Conservation (phyloP, 257 asterid genomes). For the Nicotiana paniculata region DNA sequence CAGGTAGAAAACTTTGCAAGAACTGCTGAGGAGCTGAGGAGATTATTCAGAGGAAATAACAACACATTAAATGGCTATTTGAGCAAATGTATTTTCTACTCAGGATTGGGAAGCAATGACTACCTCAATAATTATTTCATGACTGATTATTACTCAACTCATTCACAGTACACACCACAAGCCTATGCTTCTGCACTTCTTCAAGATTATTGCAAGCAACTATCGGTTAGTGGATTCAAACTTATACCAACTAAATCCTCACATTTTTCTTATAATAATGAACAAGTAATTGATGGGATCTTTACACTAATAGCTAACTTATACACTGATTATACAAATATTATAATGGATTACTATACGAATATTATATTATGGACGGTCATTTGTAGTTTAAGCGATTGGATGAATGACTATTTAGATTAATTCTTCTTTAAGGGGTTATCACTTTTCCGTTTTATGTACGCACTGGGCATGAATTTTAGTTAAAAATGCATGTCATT, state of each 20-base stretch:
- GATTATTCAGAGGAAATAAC: conserved; percentile 53
- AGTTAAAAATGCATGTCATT: too few relatives aligned
- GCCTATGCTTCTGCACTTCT: conserved; percentile 71
- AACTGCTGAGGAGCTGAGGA: conserved; percentile 49
- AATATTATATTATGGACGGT: too few relatives aligned
- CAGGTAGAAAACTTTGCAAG: conserved; percentile 59
- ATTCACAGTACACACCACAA: conserved; percentile 46
- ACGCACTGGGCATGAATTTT: neutral
- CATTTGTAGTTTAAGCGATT: too few relatives aligned
- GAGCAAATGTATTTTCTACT: conserved; percentile 64
- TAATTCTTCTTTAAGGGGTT: too few relatives aligned
- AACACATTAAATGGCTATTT: conserved; percentile 45
- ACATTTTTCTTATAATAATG: neutral
- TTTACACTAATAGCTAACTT: too few relatives aligned
- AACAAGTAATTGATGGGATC: neutral
- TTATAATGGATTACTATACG: too few relatives aligned
- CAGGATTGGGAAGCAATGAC: conserved; percentile 91
- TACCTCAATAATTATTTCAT: conserved; percentile 88
- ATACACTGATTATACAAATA: too few relatives aligned
- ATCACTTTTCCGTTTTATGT: neutral
- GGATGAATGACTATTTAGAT: too few relatives aligned
- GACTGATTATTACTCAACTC: conserved; percentile 60
- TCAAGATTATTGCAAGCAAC: conserved; percentile 56
- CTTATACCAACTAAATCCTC: neutral
- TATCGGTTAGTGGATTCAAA: conserved; percentile 32